Base-by-base conservation (phyloP, 768 basidiomycete species). In the Russula abietina region DNA sequence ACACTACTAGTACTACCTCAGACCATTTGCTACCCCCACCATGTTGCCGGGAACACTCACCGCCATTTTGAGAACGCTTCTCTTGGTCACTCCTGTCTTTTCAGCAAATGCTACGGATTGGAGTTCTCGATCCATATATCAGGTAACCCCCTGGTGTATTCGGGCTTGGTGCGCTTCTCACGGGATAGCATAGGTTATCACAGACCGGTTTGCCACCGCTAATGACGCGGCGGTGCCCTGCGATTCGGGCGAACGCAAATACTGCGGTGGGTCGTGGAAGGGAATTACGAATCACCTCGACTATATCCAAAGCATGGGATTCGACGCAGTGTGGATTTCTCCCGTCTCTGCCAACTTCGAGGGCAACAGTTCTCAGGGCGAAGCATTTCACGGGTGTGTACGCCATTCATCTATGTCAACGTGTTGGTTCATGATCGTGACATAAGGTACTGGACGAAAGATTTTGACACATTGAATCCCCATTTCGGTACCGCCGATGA, bases 271-370 rank as follows among this genome's bases (percentile, higher is more conserved):
- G 6, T 81, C 81, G 1, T 85, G 81, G 79, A 70, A 75, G 57
- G 79, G 80, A 12, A 75, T 83, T 60, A 75, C 75, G 56, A 73
- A 75, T 63, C 79, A 83, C 65, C 78, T 86, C 54, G 84, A 85
- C 72, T 86, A 86, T 69, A 85, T 86, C 59, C 77, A 82, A 66
- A 76, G 75, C 63, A 82, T 85, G 81, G 84, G 84, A 38, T 84
- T 84, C 67, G 82, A 83, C 62, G 83, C 77, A 17, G 59, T 84
- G 32, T 85, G 83, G 83, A 81, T 83, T 55, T 82, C 82, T 2
- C 85, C 84, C 0, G 74, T 83, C 24, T 77, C 79, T 41, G 69
- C 75, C 55, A 83, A 83, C 59, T 70, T 81, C 39, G 79, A 81
- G 1, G 73, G 71, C 53, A 81, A 79, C 1, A 79, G 81, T 4